These are phyloP conservation scores for Kitagawia praeruptora DNA, from an alignment of 129 eudicot species.

Conservation along the genomic window DNA sequence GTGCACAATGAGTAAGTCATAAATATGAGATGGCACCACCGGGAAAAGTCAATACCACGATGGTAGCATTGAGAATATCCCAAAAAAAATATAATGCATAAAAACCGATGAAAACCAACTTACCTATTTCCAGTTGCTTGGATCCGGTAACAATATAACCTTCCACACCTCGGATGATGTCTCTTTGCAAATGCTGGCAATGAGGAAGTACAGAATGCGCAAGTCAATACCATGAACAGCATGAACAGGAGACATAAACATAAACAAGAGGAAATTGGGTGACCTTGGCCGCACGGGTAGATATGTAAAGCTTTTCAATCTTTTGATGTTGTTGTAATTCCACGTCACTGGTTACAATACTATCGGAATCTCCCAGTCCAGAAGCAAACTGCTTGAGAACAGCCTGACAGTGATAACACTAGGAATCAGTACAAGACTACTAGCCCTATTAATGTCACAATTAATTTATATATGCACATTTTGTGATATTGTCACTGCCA, in stretches of 20 bases:
- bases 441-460: background rate
- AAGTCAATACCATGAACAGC: background rate
- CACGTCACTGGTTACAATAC: slow-evolving; percentile 44
- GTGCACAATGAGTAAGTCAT: no score
- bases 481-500: background rate
- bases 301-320: slow-evolving; percentile 79
- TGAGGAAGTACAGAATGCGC: slow-evolving; percentile 3
- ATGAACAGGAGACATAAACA: slow-evolving; percentile 1
- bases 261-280: slow-evolving; percentile 10
- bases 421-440: background rate
- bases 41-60: no score
- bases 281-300: slow-evolving; percentile 92
- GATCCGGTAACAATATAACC: slow-evolving; percentile 85
- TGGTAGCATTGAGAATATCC: no score
- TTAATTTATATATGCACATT: background rate
- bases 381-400: slow-evolving; percentile 73
- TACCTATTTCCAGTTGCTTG: slow-evolving; percentile 88
- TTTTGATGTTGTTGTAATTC: slow-evolving; percentile 73
- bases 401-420: slow-evolving; percentile 38
- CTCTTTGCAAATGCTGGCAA: slow-evolving; percentile 87
- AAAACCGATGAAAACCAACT: background rate
- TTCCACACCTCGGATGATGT: slow-evolving; percentile 82
- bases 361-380: slow-evolving; percentile 69
- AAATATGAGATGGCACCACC: no score
- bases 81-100: slow-evolving; percentile 1